Base-by-base conservation (phyloP, 108 stramenopile genomes). In the Thalassiosira profunda region DNA sequence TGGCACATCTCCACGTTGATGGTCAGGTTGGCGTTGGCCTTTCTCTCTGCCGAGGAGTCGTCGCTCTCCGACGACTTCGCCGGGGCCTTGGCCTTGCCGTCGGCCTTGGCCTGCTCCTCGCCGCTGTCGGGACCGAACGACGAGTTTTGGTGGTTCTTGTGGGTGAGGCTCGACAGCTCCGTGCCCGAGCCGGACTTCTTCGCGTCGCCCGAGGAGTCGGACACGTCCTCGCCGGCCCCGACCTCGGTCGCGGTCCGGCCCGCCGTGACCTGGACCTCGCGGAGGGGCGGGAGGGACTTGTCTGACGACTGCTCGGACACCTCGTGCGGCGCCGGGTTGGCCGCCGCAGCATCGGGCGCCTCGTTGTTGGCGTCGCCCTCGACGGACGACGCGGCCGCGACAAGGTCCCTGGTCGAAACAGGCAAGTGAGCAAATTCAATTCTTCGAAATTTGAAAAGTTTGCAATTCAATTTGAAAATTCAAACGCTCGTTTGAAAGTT, bases 1-100 rank as follows among this genome's bases (percentile, higher is more conserved):
- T 43, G 84, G 80, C 62, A 86, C 74, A 63, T 89, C 85, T 67
- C 87, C 83, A 71, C 72, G 66, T 52, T 85, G 46, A 62, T 81
- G 23, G 42, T 48, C 51, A 86, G 43, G 42, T 82, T 86, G 18
- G 84, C 62, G 14, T 86, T 74, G 5, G 89, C 65, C 6, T 67
- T 55, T 21, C 51, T 79, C 31, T 82, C 76, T 18, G 77, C 66
- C 29, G 76, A 83, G 9, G 86, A 80, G 17, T 82, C 79, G 38
- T 85, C 86, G 51, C 82, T 74, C 43, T 82, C 85, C 1, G 63
- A 43, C 24, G 61, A 55, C 37, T 62, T 54, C 42, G 36, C 38
- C 49, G 68, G 36, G 18, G 37, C 14, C 43, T 38, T 67, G 4
- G 10, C 26, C 37, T 46, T 63, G 40, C 66, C 67, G 23, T 48